Percentiles rank a stretch among this genome's conserved stretches.
phyloP scores from a whole-genome alignment of 306 rosid genomes.

The Quercus rubra region DNA sequence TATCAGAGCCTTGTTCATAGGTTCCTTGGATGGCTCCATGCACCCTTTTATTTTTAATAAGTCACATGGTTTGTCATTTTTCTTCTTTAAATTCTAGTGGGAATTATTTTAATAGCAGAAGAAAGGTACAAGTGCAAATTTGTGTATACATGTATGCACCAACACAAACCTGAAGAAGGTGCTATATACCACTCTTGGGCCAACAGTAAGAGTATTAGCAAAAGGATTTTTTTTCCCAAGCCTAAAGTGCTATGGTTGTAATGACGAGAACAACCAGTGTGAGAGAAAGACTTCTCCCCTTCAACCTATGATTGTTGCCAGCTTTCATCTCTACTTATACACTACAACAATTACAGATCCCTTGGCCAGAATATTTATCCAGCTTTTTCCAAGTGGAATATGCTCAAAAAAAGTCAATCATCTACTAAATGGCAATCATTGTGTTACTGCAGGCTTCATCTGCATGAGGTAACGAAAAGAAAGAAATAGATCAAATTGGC shows the following conservation, averaged over 20 bases:
- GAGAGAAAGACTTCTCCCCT: slow-evolving; percentile 50
- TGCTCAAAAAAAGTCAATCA: slow-evolving; percentile 19
- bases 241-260: slow-evolving; percentile 51
- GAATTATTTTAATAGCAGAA: not conserved
- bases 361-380: not conserved
- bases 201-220: slow-evolving; percentile 35
- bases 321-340: slow-evolving; percentile 54
- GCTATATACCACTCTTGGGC: slow-evolving; percentile 37
- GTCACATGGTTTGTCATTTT: too few relatives aligned
- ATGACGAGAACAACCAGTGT: slow-evolving; percentile 48
- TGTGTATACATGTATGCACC: not conserved
- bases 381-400: not conserved
- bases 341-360: slow-evolving; percentile 15
- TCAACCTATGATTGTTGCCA: slow-evolving; percentile 36
- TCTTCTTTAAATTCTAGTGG: not conserved
- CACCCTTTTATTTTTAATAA: not conserved
- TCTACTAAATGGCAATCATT: not conserved
- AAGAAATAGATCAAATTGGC: not conserved
- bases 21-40: not conserved
- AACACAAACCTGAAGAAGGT: slow-evolving; percentile 55
- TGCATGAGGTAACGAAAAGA: not conserved
- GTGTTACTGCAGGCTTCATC: not conserved
- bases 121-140: not conserved
- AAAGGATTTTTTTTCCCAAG: slow-evolving; percentile 71
- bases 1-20: not conserved